phyloP scores from a whole-genome alignment of 805 yeast species.

The Saccharomycopsis capsularis region DNA sequence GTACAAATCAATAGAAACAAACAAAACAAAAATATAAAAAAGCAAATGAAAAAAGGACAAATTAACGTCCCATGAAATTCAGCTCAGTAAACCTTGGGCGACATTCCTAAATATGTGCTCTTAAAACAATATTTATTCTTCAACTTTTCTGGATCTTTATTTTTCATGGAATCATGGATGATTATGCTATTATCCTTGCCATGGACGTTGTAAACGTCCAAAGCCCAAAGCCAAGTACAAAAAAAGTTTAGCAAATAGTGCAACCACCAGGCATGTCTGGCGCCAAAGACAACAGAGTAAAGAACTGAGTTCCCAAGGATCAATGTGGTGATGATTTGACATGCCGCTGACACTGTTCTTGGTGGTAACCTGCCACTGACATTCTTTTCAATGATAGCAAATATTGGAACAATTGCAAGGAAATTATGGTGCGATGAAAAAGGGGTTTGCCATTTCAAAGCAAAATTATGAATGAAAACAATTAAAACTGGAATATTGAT shows the following conservation, averaged over 20 bases:
- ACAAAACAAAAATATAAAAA: constrained; percentile 15
- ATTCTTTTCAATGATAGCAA: constrained; percentile 50
- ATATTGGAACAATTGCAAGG: constrained; percentile 67
- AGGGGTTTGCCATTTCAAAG: constrained; percentile 74
- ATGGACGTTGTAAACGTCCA: constrained; percentile 22
- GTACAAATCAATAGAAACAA: not conserved
- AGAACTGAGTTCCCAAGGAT: constrained; percentile 46
- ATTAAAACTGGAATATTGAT: constrained; percentile 70
- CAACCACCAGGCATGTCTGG: constrained; percentile 77
- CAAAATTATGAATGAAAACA: constrained; percentile 75
- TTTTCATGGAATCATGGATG: not conserved
- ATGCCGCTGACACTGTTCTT: constrained; percentile 19
- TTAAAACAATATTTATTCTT: not conserved
- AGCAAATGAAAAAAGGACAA: not conserved
- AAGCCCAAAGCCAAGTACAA: constrained; percentile 46
- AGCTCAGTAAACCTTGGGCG: constrained; percentile 3
- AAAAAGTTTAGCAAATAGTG: constrained; percentile 68
- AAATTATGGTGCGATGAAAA: constrained; percentile 83
- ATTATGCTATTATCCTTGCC: not conserved
- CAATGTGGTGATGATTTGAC: constrained; percentile 30
- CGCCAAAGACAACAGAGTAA: constrained; percentile 66
- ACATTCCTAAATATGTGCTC: not conserved
- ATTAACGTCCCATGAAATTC: not conserved
- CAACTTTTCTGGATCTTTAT: constrained; percentile 1
- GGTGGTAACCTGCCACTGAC: constrained; percentile 33